Evolutionary conservation across 495 filamentous ascomycete genomes (phyloP).

Genomic region (Tuber melanosporum): DNA sequence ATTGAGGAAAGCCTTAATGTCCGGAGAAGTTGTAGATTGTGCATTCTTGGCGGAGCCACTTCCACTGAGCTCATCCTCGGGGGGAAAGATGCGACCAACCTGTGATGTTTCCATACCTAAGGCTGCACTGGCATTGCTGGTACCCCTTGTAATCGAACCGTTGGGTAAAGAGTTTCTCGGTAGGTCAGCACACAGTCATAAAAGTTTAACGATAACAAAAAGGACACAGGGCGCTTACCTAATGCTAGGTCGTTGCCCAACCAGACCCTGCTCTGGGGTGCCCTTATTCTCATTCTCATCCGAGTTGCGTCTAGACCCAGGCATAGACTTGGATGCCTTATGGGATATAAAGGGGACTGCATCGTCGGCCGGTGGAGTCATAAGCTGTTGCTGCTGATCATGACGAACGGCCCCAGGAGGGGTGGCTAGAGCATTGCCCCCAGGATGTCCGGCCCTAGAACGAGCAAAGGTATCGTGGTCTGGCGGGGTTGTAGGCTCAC

Average conservation of each 20-base stretch:
- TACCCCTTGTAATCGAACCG: conserved; percentile 37
- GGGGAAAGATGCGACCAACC: conserved; percentile 55
- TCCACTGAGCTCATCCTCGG: conserved; percentile 70
- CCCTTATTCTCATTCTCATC: conserved; percentile 70
- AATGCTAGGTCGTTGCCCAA: conserved; percentile 58
- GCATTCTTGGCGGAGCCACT: conserved; percentile 47
- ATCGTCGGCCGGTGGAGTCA: conserved; percentile 48
- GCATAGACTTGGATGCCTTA: conserved; percentile 71
- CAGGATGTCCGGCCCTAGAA: conserved; percentile 26
- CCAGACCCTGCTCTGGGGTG: conserved; percentile 57
- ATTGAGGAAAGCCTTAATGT: conserved; percentile 59
- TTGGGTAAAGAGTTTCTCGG: conserved; percentile 37
- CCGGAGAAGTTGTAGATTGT: conserved; percentile 53
- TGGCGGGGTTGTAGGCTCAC: conserved; percentile 90
- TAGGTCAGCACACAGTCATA: conserved; percentile 12
- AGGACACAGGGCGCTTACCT: conserved; percentile 16
- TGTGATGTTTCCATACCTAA: not conserved
- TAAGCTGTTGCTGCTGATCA: conserved; percentile 58
- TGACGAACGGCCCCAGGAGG: conserved; percentile 62
- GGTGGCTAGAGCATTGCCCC: conserved; percentile 50
- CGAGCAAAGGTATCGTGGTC: conserved; percentile 54
- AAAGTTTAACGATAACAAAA: not conserved
- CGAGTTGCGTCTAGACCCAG: conserved; percentile 74
- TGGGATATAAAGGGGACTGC: conserved; percentile 51
- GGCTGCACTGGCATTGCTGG: not conserved